Conservation (phyloP, 1,284 basidiomycete species). For the Leccinum ponderosum region DNA sequence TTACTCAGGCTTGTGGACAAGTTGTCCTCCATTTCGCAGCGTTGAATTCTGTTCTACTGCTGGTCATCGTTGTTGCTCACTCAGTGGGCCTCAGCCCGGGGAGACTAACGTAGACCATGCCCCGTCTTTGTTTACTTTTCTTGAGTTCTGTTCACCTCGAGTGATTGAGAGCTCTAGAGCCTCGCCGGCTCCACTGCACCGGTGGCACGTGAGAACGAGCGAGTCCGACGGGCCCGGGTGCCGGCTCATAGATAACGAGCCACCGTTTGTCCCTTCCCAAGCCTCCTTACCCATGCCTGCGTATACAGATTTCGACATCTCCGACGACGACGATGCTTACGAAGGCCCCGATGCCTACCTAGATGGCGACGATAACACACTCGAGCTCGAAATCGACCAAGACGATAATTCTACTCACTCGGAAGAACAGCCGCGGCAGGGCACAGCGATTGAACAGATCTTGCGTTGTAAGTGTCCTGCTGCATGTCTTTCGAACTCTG, state of each 20-base stretch:
- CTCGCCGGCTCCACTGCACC: neutral
- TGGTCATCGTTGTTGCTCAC: neutral
- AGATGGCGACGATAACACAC: conserved; percentile 31
- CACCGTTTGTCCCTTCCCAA: conserved; percentile 1
- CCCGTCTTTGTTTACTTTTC: neutral
- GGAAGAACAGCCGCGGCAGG: conserved; percentile 14
- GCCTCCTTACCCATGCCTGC: conserved; percentile 18
- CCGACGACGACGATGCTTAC: conserved; percentile 34
- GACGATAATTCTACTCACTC: conserved; percentile 15
- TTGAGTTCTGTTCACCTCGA: neutral
- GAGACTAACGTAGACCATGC: neutral
- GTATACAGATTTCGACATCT: conserved; percentile 25
- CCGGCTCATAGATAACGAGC: neutral
- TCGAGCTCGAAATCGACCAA: conserved; percentile 25
- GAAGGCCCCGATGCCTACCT: conserved; percentile 32
- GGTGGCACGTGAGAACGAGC: conserved; percentile 14
- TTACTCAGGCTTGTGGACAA: neutral
- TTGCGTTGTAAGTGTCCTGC: conserved; percentile 36
- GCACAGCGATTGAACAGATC: conserved; percentile 31
- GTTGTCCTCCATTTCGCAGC: neutral
- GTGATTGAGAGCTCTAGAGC: neutral
- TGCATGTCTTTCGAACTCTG: neutral
- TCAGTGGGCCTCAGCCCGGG: neutral
- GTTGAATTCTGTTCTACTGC: neutral
- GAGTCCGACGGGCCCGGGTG: neutral